Base-by-base conservation (phyloP, 2,329 filamentous ascomycete genomes). In the Fusarium sp. region DNA sequence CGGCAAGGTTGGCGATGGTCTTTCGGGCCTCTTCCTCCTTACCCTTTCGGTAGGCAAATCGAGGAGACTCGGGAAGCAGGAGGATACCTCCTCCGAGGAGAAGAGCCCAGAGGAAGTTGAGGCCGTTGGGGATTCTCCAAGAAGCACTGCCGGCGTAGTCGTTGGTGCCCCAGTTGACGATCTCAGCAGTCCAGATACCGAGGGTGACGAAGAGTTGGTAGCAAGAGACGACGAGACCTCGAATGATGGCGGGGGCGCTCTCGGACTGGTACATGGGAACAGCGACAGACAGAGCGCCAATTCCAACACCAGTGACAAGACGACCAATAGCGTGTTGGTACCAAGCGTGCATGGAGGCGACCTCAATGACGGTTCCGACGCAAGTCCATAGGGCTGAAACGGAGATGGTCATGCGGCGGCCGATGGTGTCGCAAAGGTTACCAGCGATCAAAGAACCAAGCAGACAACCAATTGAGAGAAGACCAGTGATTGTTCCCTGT, bases 151-250 rank as follows among this genome's bases (percentile, higher is more conserved):
- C 80, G 1, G 49, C 19, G 49, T 80, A 80, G 4, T 67, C 23
- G 46, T 87, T 80, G 8, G 89, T 91, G 8, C 88, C 88, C 73
- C 81, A 90, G 75, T 91, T 89, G 76, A 87, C 81, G 76, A 86
- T 82, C 71, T 87, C 84, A 37, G 83, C 82, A 23, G 79, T 80
- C 82, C 84, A 88, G 75, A 92, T 91, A 47, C 90, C 90, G 27
- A 91, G 80, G 0, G 89, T 92, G 74, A 92, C 89, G 75, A 90
- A 87, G 4, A 92, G 83, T 80, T 92, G 90, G 76, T 91, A 92
- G 51, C 83, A 86, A 2, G 85, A 84, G 27, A 92, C 84, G 39
- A 91, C 82, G 8, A 88, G 82, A 71, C 88, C 88, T 70, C 90
- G 86, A 50, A 92, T 85, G 60, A 87, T 84, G 62, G 87, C 83